Base-by-base conservation (phyloP, 179 eudicot species). In the Patellifolia procumbens region DNA sequence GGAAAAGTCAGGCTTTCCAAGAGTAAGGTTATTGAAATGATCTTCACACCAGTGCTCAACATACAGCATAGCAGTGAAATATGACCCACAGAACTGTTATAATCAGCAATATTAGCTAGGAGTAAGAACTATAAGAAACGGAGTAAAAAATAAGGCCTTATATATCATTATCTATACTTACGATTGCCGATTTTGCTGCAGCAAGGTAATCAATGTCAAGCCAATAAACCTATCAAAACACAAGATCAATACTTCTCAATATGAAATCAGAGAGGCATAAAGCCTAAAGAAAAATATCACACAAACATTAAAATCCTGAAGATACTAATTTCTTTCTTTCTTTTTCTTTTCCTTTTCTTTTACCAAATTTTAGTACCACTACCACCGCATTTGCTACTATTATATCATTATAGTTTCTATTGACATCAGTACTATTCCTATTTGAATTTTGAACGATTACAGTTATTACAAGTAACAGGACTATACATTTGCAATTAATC, bases 41-140 rank as follows among this genome's bases (percentile, higher is more conserved):
- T 91, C 92, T 78, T 93, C 92, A 85, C 98, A 96, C 99, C 99
- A 96, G 81, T 96, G 86, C 83, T 96, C 99, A 84, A 93, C 97
- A 76, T 96, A 96, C 77, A 96, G 86, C 81, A 96, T 88, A 74
- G 99, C 91, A 78, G 99, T 91, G 78, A 96, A 93, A 85, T 89
- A 96, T 74, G 97, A 92, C 39, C 97, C 99, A 79, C 92, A 93
- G 42, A 76, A 78, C 99, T 95, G 88, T 63, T 74, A 46, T 70
- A 73, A 28, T 42, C 63, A 69, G 37, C 76, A 63, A 73, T 56
- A 24, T 46, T 16, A 48, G 63, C 51, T 73, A 46, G 48, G 0
- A 71, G 37, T 15, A 76, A 52, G 42, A 19, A 32, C 59, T n/a
- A 63, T 32, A 56, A 66, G 42, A 51, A 37, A 53, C 28, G 17